Percentiles rank a stretch among this genome's conserved stretches.
These are phyloP conservation scores for Lotus japonicus DNA, from an alignment of 306 rosid genomes.

Conservation along the genomic window DNA sequence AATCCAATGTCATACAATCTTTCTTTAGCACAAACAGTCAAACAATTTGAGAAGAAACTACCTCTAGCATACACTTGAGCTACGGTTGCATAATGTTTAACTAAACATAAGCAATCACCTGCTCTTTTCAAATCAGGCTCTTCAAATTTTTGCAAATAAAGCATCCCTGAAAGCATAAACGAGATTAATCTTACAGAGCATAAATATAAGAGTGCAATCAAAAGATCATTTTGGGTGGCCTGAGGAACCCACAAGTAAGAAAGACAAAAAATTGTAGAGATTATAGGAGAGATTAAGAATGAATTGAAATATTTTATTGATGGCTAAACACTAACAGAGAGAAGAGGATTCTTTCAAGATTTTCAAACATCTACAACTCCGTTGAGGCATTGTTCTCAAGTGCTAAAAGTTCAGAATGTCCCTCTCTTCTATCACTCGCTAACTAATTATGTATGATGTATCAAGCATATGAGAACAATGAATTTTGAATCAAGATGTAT, in stretches of 20 bases:
- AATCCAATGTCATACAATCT: slow-evolving; percentile 54
- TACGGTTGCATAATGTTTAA: slow-evolving; percentile 36
- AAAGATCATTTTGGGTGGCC: no score
- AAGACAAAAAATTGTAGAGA: no score
- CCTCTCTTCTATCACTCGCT: neutral
- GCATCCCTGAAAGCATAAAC: slow-evolving; percentile 39
- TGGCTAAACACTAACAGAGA: neutral
- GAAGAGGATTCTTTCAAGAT: neutral
- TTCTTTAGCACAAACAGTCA: slow-evolving; percentile 51
- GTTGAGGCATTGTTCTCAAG: neutral
- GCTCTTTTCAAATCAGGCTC: slow-evolving; percentile 48
- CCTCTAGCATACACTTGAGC: slow-evolving; percentile 61
- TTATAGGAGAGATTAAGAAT: no score
- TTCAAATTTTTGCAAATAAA: slow-evolving; percentile 51
- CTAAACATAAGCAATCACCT: slow-evolving; percentile 60
- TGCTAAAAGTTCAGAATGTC: neutral
- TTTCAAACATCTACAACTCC: neutral
- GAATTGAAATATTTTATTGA: neutral
- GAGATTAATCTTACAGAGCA: neutral
- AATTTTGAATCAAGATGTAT: neutral
- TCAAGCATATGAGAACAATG: no score
- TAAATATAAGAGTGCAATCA: neutral
- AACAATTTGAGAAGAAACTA: no score
- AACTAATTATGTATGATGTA: no score
- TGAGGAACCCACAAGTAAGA: no score